These are phyloP conservation scores for Gossypium trilobum DNA, from an alignment of 441 rosid genomes.

Conservation along the genomic window DNA sequence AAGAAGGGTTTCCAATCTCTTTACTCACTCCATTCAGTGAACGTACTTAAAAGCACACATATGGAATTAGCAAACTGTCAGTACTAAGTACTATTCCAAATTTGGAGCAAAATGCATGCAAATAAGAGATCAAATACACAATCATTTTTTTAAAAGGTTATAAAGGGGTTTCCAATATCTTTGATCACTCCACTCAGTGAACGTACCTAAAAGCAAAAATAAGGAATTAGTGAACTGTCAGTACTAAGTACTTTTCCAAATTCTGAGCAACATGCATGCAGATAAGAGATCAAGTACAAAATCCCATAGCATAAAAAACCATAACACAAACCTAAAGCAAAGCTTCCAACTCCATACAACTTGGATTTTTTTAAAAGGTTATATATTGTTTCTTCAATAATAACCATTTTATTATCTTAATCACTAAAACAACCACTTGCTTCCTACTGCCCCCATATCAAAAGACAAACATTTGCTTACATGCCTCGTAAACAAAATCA, in stretches of 20 bases:
- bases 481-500: not conserved
- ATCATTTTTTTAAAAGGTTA: not conserved
- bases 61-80: constrained; percentile 15
- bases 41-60: constrained; percentile 29
- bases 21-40: constrained; percentile 45
- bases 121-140: not conserved
- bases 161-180: constrained; percentile 45
- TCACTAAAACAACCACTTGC: not conserved
- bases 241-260: constrained; percentile 10
- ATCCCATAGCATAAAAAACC: not conserved
- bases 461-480: not conserved
- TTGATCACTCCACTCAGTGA: constrained; percentile 45
- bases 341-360: not conserved
- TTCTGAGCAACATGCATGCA: not conserved
- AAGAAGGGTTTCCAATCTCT: constrained; percentile 55
- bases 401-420: not conserved
- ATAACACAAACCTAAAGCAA: not conserved
- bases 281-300: not conserved
- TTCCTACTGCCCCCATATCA: not conserved
- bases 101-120: not conserved
- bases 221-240: constrained; percentile 13
- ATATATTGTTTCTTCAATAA: not conserved
- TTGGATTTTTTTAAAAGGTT: not conserved
- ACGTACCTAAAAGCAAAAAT: constrained; percentile 25
- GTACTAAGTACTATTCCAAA: constrained; percentile 10